Evolutionary conservation across 73 alveolate genomes (phyloP), one percentile per base, ranked within the genome.

Genomic region (Breviolum minutum): DNA sequence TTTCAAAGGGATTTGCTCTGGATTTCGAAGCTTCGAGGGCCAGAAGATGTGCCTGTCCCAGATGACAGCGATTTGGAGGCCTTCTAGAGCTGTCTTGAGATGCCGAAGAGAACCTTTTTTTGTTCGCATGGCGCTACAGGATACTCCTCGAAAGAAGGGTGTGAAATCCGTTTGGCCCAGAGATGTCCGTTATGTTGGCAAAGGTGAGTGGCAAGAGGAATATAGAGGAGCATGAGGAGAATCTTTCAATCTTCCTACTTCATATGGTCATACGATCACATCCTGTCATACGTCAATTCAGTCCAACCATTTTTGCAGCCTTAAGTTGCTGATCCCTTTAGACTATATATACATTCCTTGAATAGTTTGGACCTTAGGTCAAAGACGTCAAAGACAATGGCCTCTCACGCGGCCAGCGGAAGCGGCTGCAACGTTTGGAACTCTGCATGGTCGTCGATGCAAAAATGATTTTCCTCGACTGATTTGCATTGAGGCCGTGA

Each of bases 341-440:
- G 54, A 40, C 54, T 40, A 0, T 3, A 40, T 40, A 0, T 3
- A 40, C 54, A 3, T 40, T 40, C 5, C 54, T 40, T 40, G 54
- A 40, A 40, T 40, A 40, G 54, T 40, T 40, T 40, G 54, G 54
- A 40, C 54, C 54, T 40, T 40, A 40, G 54, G 54, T 40, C 86
- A 60, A 29, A 29, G 40, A 84, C 62, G 74, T 12, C 71, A 84
- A 61, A 14, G 74, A 54, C 66, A 26, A 84, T 9, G 74, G 71
- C 54, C 96, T 89, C 40, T 20, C 86, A 19, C 96, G 86, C 20
- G 96, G 86, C 30, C 84, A 70, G 70, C 96, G 96, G 61, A 89
- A 89, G 73, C 68, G 95, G 30, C 95, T 63, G 66, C 95, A 87
- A 13, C 95, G 95, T 60, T 26, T 27, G 84, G 64, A 66, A 22